phyloP scores from a whole-genome alignment of 371 early-diverging fungal genomes.

The Syncephalastrum contaminatum region DNA sequence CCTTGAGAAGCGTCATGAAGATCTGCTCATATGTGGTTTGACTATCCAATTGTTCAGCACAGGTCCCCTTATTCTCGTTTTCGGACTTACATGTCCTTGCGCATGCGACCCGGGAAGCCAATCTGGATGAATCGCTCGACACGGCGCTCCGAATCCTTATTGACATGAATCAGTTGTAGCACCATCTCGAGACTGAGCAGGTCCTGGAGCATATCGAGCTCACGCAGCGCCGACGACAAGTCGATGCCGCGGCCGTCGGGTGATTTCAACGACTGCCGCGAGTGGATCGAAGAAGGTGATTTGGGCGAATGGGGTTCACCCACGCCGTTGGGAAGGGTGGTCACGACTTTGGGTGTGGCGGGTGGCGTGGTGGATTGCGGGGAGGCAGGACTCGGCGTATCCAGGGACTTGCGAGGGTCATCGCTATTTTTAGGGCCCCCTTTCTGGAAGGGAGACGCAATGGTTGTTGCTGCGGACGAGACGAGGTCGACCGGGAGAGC shows the following conservation, averaged over 20 bases:
- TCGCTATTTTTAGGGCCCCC: neutral
- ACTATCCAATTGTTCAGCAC: no score
- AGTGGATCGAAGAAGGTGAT: conserved; percentile 6
- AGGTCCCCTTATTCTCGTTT: no score
- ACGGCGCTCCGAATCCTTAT: conserved; percentile 79
- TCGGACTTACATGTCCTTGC: conserved; percentile 20
- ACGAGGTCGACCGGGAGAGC: conserved; percentile 48
- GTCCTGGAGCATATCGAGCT: conserved; percentile 59
- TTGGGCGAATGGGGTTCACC: conserved; percentile 6
- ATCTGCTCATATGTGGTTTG: conserved; percentile 61
- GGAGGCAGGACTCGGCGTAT: neutral
- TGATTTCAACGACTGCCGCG: conserved; percentile 16
- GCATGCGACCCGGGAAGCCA: conserved; percentile 29
- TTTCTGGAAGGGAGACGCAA: conserved; percentile 25
- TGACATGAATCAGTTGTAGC: conserved; percentile 75
- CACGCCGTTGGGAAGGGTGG: neutral
- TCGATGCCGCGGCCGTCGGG: conserved; percentile 12
- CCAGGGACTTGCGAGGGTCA: neutral
- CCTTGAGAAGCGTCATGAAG: conserved; percentile 58
- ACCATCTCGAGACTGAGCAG: conserved; percentile 76
- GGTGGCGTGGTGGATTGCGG: conserved; percentile 21
- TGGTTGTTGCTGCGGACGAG: conserved; percentile 43
- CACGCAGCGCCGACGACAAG: conserved; percentile 10
- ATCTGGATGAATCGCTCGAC: conserved; percentile 30
- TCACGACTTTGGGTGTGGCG: conserved; percentile 14